Percentiles rank a stretch among this genome's conserved stretches.
phyloP scores from a whole-genome alignment of 1,284 basidiomycete genomes.

The Boletus sp. region DNA sequence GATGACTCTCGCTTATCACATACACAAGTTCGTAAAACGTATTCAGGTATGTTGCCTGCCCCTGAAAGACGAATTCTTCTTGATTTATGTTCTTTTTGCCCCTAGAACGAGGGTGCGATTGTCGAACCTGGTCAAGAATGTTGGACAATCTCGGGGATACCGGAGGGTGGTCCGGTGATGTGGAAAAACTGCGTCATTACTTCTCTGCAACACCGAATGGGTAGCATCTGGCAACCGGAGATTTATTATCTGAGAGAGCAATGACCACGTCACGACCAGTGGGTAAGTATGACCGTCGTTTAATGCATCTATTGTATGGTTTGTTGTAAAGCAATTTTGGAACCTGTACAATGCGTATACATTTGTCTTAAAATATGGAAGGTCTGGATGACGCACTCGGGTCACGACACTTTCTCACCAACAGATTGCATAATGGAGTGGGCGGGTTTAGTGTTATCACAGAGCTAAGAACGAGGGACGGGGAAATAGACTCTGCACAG shows the following conservation, averaged over 20 bases:
- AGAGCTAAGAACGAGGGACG: not conserved
- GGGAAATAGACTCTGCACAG: too few species aligned
- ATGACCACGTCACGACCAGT: slow-evolving; percentile 16
- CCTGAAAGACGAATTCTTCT: not conserved
- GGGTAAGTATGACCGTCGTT: slow-evolving; percentile 9
- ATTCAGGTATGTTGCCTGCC: slow-evolving; percentile 27
- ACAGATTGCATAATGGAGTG: not conserved
- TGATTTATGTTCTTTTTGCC: not conserved
- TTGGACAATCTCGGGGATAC: slow-evolving; percentile 29
- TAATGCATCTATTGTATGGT: slow-evolving; percentile 7
- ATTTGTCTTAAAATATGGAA: too few species aligned
- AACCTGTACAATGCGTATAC: slow-evolving; percentile 9
- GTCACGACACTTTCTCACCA: not conserved
- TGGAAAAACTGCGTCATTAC: slow-evolving; percentile 36
- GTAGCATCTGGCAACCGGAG: slow-evolving; percentile 41
- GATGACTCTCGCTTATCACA: slow-evolving; percentile 23
- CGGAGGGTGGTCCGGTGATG: slow-evolving; percentile 11
- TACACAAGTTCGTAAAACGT: slow-evolving; percentile 27
- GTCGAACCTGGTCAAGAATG: slow-evolving; percentile 34
- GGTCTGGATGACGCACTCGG: slow-evolving; percentile 6
- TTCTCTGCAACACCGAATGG: slow-evolving; percentile 36
- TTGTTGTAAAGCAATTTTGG: slow-evolving; percentile 13
- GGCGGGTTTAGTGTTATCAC: not conserved
- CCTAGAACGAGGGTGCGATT: slow-evolving; percentile 23
- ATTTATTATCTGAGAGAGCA: slow-evolving; percentile 28